Conservation (phyloP, 768 basidiomycete species). For the Lentinula raphanica region DNA sequence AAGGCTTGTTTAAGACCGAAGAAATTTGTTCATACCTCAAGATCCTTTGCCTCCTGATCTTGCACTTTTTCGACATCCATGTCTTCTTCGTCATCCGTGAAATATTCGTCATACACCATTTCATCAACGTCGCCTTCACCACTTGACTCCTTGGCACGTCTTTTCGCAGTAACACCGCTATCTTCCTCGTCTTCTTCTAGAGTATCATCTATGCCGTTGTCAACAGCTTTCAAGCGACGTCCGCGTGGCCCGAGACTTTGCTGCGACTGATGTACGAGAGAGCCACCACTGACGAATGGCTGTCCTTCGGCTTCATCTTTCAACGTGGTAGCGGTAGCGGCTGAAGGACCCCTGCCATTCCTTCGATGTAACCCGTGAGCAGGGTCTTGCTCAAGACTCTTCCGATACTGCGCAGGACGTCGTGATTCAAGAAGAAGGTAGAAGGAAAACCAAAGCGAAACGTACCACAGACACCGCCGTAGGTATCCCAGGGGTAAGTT, state of each 20-base stretch:
- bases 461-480: constrained; percentile 57
- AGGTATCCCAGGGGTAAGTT: constrained; percentile 67
- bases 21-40: constrained; percentile 49
- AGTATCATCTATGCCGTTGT: constrained; percentile 54
- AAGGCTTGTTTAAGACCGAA: constrained; percentile 1
- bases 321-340: constrained; percentile 62
- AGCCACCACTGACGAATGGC: constrained; percentile 28
- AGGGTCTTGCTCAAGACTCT: constrained; percentile 71
- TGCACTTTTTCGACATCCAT: constrained; percentile 59
- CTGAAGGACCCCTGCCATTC: constrained; percentile 54
- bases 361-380: constrained; percentile 67
- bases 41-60: constrained; percentile 65
- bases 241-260: constrained; percentile 70
- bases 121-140: constrained; percentile 82
- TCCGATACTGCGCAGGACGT: constrained; percentile 31
- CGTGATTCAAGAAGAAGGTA: constrained; percentile 1
- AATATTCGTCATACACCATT: constrained; percentile 75
- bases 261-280: constrained; percentile 42
- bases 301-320: constrained; percentile 56
- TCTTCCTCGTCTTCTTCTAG: constrained; percentile 72
- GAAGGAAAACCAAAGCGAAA: constrained; percentile 8
- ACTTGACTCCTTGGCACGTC: constrained; percentile 56
- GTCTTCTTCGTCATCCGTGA: constrained; percentile 85
- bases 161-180: constrained; percentile 27
- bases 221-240: constrained; percentile 59